phyloP scores from a whole-genome alignment of 2,329 filamentous ascomycete genomes.

The Trichoderma citrinoviride region DNA sequence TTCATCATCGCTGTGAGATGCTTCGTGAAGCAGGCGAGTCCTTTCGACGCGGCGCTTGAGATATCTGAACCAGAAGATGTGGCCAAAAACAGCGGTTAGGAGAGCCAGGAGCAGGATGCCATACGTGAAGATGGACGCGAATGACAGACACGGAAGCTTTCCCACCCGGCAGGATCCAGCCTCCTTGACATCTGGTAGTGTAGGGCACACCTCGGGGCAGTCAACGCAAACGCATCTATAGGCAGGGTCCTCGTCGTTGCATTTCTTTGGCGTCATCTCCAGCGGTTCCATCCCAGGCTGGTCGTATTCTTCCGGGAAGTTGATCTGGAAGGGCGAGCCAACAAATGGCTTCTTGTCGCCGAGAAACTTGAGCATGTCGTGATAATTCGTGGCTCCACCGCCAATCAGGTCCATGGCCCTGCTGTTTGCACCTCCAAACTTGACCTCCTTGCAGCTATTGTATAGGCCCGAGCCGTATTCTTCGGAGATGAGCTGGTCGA shows the following conservation, averaged over 20 bases:
- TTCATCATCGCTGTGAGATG: constrained; percentile 83
- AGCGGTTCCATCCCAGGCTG: constrained; percentile 70
- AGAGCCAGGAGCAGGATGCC: constrained; percentile 68
- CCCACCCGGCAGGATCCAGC: constrained; percentile 77
- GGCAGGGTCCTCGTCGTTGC: constrained; percentile 81
- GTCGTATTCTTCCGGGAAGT: constrained; percentile 68
- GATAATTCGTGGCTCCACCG: constrained; percentile 88
- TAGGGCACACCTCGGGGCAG: constrained; percentile 81
- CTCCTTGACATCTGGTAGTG: constrained; percentile 71
- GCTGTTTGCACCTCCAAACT: constrained; percentile 90
- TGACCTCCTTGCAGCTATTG: constrained; percentile 97
- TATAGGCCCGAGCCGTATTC: constrained; percentile 87
- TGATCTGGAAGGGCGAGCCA: constrained; percentile 97
- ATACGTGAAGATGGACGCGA: constrained; percentile 86
- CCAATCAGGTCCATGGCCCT: constrained; percentile 96
- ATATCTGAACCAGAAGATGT: constrained; percentile 72
- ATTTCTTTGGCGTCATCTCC: constrained; percentile 73
- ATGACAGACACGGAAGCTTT: constrained; percentile 85
- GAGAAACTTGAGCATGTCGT: constrained; percentile 82
- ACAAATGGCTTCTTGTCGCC: constrained; percentile 81
- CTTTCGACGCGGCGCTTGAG: constrained; percentile 73
- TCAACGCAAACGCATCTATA: constrained; percentile 94
- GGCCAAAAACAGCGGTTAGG: constrained; percentile 65
- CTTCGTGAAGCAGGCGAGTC: constrained; percentile 82
- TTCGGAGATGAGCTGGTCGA: constrained; percentile 85